Evolutionary conservation across 345 rosid species (phyloP).

Genomic region (Euphorbia lathyris): DNA sequence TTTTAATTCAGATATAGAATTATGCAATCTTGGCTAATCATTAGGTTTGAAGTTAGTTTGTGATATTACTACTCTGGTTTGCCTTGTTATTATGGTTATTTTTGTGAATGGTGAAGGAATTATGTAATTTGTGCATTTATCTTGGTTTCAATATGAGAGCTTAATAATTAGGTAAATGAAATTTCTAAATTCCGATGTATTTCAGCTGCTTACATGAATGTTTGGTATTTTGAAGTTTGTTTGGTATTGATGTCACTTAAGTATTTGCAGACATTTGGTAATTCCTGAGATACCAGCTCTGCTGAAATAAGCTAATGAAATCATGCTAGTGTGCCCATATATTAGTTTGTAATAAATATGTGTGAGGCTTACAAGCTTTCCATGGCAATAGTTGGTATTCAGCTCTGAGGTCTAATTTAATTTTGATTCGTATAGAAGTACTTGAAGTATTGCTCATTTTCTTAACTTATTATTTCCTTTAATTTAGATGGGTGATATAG

Average conservation of each 20-base stretch:
- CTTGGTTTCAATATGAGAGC: too few species aligned
- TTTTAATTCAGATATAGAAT: background rate
- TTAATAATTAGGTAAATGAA: background rate
- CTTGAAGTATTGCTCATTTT: background rate
- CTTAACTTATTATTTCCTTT: background rate
- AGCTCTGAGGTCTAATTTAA: background rate
- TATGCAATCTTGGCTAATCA: background rate
- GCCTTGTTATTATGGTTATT: background rate
- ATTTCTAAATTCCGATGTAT: background rate
- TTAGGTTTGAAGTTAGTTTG: constrained; percentile 9
- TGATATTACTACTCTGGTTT: background rate
- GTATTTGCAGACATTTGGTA: background rate
- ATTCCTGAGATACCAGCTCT: too few species aligned
- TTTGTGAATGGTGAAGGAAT: constrained; percentile 7
- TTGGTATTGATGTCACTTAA: background rate
- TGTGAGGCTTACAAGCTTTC: background rate
- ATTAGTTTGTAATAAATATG: background rate
- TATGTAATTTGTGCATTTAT: constrained; percentile 8
- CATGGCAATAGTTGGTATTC: background rate
- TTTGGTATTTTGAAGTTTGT: background rate
- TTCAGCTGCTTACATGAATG: background rate
- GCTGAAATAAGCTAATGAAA: background rate
- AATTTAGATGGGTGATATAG: background rate
- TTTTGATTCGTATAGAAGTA: background rate
- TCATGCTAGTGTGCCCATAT: background rate